Conservation (phyloP, 164 flowering plant genomes). For the Umbellularia californica region DNA sequence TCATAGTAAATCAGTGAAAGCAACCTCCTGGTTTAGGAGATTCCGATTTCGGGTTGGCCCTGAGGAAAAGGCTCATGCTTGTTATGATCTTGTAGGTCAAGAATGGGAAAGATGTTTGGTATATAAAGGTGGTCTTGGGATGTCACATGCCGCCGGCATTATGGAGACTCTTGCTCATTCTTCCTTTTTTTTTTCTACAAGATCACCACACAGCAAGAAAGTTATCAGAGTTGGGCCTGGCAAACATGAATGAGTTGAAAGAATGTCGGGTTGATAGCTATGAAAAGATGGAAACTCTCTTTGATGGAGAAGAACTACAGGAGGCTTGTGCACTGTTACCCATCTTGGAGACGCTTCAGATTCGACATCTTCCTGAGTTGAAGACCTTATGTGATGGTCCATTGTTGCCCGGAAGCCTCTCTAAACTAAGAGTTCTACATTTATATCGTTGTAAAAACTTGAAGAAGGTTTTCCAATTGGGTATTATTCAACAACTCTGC, state of each 20-base stretch:
- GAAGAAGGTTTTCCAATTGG: not conserved
- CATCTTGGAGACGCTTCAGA: accelerated
- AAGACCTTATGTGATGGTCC: not conserved
- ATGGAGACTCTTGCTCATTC: not conserved
- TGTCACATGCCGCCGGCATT: not conserved
- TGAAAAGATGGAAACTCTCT: not conserved
- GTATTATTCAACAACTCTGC: not conserved
- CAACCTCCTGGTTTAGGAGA: too few species aligned
- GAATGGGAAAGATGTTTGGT: not conserved
- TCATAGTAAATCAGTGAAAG: too few species aligned
- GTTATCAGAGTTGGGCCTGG: not conserved
- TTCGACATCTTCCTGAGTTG: too few species aligned
- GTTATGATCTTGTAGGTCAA: accelerated
- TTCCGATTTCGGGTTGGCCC: too few species aligned
- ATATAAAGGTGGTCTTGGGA: not conserved
- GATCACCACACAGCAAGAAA: not conserved
- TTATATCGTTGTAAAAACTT: not conserved
- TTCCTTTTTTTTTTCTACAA: not conserved
- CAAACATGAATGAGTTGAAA: not conserved
- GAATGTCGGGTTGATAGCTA: not conserved
- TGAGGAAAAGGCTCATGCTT: accelerated
- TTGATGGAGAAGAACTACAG: not conserved
- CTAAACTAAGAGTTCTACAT: not conserved
- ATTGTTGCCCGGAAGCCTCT: not conserved
- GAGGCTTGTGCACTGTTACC: not conserved